These are phyloP conservation scores for Vachellia pachyceras DNA, from an alignment of 306 rosid species.

Conservation along the genomic window DNA sequence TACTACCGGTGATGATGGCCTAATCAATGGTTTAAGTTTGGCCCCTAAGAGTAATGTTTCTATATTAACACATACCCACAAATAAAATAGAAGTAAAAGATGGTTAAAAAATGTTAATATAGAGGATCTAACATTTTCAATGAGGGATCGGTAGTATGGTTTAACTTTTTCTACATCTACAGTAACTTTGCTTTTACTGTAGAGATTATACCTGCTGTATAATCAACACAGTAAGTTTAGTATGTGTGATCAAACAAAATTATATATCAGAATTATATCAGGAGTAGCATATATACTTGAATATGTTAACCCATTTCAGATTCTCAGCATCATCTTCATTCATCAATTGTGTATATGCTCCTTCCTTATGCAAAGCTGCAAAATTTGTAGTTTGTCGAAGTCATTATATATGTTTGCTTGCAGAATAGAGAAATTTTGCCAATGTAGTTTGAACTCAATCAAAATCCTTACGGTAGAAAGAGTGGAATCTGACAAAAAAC, in stretches of 20 bases:
- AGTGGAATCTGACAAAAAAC: conserved; percentile 66
- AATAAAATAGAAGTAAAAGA: neutral
- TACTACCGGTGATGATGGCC: no score
- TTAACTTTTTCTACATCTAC: conserved; percentile 66
- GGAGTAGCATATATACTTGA: conserved; percentile 65
- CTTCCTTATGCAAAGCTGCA: conserved; percentile 64
- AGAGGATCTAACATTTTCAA: conserved; percentile 59
- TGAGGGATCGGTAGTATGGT: no score
- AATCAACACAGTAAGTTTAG: no score
- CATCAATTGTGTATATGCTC: conserved; percentile 64
- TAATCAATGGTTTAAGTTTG: no score
- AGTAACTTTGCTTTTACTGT: conserved; percentile 79
- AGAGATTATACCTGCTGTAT: conserved; percentile 81
- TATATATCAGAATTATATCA: no score
- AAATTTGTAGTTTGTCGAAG: neutral
- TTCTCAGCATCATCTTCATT: conserved; percentile 60
- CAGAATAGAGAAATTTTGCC: neutral
- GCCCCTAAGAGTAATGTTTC: no score
- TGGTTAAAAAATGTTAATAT: no score
- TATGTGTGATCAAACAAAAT: neutral
- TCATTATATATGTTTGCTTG: no score
- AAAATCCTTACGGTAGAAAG: conserved; percentile 60
- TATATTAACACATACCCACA: no score
- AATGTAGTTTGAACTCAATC: neutral
- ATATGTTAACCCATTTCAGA: conserved; percentile 63